Base-by-base conservation (phyloP, 2,329 filamentous ascomycete genomes). In the Fusarium sp. region DNA sequence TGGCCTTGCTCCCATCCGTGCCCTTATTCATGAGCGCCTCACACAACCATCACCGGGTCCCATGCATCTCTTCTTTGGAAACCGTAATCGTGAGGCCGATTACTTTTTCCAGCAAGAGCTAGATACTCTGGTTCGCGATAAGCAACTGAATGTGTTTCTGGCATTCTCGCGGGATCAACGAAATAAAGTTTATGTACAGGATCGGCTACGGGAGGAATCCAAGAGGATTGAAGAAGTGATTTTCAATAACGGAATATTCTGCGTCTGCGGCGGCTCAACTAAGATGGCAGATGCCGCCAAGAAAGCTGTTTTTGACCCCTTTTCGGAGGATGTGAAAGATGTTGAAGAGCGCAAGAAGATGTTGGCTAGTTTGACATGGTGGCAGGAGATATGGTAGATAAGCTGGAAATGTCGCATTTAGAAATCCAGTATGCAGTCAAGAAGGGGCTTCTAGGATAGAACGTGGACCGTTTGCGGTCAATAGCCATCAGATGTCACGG, bases 41-140 rank as follows among this genome's bases (percentile, higher is more conserved):
- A 74, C 75, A 0, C 69, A 79, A 27, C 48, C 69, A 18, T 29
- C 58, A 4, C 53, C 65, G 9, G 73, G 82, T 7, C 81, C 83
- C 0, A 85, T 85, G 5, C 73, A 93, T 1, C 83, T 99, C 3
- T 91, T 98, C 79, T 98, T 94, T 71, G 96, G 96, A 13, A 94
- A 92, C 70, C 90, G 96, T 32, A 97, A 93, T 74, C 81, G 84
- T 13, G 74, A 82, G 0, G 87, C 91, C 0, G 96, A 99, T 78
- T 98, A 88, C 80, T 94, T 94, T 81, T 99, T 96, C 78, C 79
- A 84, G 7, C 79, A 90, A 0, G 94, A 98, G 67, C 98, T 94
- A 94, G 75, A 81, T 2, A 42, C 58, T 13, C 62, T 76, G 2
- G 70, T 69, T 3, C 46, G 52, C 7, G 66, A 67, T 4, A 71